Evolutionary conservation across 164 flowering plant species (phyloP).

Genomic region (Warburgia ugandensis): DNA sequence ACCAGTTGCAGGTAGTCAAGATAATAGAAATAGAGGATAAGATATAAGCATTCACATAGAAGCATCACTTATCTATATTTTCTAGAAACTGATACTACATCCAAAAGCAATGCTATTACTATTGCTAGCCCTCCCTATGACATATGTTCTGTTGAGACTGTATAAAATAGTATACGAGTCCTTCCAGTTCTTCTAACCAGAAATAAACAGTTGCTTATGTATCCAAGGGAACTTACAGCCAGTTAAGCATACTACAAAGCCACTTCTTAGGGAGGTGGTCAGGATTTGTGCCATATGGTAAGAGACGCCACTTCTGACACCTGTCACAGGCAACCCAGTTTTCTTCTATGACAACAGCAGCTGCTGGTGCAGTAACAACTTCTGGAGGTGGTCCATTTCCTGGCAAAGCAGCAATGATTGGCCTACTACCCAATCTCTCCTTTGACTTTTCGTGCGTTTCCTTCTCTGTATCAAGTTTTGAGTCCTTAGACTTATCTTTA

Average conservation of each 20-base stretch:
- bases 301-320: constrained; percentile 85
- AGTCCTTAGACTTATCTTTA: constrained; percentile 21
- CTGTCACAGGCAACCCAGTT: constrained; percentile 87
- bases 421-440: constrained; percentile 25
- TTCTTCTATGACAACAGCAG: constrained; percentile 42
- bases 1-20: constrained; percentile 10
- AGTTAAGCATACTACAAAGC: constrained; percentile 81
- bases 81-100: no score
- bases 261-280: constrained; percentile 73
- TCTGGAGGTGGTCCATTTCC: constrained; percentile 5
- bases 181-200: no score
- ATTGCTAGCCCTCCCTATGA: no score
- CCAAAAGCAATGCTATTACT: no score
- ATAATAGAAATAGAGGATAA: no score
- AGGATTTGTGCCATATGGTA: constrained; percentile 62
- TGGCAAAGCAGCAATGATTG: background rate
- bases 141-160: no score
- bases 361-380: constrained; percentile 21
- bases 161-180: no score
- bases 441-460: constrained; percentile 28
- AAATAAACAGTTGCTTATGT: background rate
- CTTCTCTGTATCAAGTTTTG: constrained; percentile 20
- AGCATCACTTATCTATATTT: no score
- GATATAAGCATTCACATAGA: no score
- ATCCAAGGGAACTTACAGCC: constrained; percentile 97